Conservation (phyloP, 768 basidiomycete species). For the Arthromyces matolae region DNA sequence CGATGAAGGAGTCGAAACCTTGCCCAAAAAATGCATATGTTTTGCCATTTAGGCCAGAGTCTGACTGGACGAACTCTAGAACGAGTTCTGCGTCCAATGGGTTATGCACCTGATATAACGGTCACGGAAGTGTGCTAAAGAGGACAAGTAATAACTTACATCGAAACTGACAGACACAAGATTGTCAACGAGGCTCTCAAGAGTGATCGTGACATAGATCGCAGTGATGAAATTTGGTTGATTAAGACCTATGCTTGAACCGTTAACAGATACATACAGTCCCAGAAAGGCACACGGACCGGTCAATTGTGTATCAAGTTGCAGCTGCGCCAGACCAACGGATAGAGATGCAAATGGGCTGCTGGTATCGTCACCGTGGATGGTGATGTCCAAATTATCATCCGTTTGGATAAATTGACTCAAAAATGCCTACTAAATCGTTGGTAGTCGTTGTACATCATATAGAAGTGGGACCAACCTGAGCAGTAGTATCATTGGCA, state of each 20-base stretch:
- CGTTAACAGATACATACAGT: not conserved
- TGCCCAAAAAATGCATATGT: constrained; percentile 59
- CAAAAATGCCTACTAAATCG: constrained; percentile 44
- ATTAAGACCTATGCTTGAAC: constrained; percentile 37
- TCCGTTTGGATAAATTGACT: constrained; percentile 55
- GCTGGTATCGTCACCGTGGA: constrained; percentile 56
- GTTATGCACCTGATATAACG: constrained; percentile 41
- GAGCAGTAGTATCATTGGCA: constrained; percentile 63
- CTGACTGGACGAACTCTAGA: constrained; percentile 55
- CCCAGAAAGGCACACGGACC: constrained; percentile 28
- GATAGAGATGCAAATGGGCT: constrained; percentile 61
- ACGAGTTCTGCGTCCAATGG: constrained; percentile 55
- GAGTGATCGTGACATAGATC: constrained; percentile 49
- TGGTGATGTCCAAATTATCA: constrained; percentile 43
- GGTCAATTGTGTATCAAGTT: constrained; percentile 43
- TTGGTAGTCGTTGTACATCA: not conserved
- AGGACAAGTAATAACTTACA: constrained; percentile 29
- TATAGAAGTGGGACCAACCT: constrained; percentile 25
- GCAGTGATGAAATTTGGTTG: constrained; percentile 55
- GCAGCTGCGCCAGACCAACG: constrained; percentile 51
- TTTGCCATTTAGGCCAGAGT: constrained; percentile 46
- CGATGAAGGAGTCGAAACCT: constrained; percentile 49
- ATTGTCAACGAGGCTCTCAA: constrained; percentile 46
- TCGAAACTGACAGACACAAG: constrained; percentile 55
- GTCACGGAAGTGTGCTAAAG: not conserved